phyloP scores from a whole-genome alignment of 2,329 filamentous ascomycete species.

The Colletotrichum eleusines region DNA sequence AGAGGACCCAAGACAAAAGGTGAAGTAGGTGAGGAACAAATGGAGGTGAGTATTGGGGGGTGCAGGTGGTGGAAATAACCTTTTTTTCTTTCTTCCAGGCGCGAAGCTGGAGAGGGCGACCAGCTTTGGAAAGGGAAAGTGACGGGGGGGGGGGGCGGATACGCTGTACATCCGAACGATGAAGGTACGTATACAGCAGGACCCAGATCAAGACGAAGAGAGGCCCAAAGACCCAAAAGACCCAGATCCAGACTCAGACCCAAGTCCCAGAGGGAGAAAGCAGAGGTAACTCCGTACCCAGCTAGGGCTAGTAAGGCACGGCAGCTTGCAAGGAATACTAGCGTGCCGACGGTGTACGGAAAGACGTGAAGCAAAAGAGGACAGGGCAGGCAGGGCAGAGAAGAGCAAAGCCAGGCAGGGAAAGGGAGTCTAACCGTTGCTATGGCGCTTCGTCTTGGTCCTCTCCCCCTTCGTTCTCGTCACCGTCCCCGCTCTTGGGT shows the following conservation, averaged over 20 bases:
- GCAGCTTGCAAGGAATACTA: slow-evolving; percentile 18
- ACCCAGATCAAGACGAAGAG: slow-evolving; percentile 9
- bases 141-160: slow-evolving; percentile 7
- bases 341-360: slow-evolving; percentile 5
- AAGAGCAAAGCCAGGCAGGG: not conserved
- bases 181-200: slow-evolving; percentile 6
- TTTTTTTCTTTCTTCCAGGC: slow-evolving; percentile 52
- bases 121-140: slow-evolving; percentile 49
- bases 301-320: slow-evolving; percentile 20
- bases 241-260: slow-evolving; percentile 19
- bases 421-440: slow-evolving; percentile 3
- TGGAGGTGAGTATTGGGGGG: slow-evolving; percentile 35
- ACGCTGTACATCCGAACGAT: slow-evolving; percentile 1
- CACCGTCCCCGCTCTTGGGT: not conserved
- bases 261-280: slow-evolving; percentile 10
- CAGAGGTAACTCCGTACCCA: slow-evolving; percentile 20
- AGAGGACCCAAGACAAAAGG: slow-evolving; percentile 17
- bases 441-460: not conserved
- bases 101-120: slow-evolving; percentile 54
- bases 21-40: slow-evolving; percentile 32
- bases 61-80: slow-evolving; percentile 51
- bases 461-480: not conserved
- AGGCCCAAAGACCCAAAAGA: slow-evolving; percentile 18
- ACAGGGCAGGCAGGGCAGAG: not conserved
- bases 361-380: slow-evolving; percentile 1